Conservation (phyloP, 768 basidiomycete species). For the Dentipellis sp. region DNA sequence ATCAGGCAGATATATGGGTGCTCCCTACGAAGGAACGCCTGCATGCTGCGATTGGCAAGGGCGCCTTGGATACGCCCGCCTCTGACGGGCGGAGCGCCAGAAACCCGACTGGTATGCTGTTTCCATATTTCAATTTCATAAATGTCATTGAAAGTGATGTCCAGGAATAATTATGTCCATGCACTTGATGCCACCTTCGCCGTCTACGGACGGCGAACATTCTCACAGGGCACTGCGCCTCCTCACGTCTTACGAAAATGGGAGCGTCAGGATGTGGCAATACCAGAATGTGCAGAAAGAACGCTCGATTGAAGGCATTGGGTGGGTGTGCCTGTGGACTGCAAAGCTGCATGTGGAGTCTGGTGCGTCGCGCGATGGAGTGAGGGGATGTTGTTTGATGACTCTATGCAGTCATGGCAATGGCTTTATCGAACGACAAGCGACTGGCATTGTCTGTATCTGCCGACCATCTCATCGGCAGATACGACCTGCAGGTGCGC, state of each 20-base stretch:
- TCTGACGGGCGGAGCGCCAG: slow-evolving; percentile 38
- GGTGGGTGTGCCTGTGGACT: slow-evolving; percentile 68
- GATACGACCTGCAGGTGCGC: slow-evolving; percentile 49
- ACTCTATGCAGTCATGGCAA: slow-evolving; percentile 64
- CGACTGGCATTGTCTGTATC: slow-evolving; percentile 71
- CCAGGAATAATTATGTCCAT: slow-evolving; percentile 87
- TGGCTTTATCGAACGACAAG: slow-evolving; percentile 55
- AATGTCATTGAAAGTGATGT: neutral
- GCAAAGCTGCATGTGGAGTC: slow-evolving; percentile 63
- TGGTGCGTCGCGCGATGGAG: slow-evolving; percentile 32
- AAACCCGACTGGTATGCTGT: slow-evolving; percentile 43
- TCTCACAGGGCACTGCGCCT: slow-evolving; percentile 42
- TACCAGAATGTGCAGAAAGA: slow-evolving; percentile 32
- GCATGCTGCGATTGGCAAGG: slow-evolving; percentile 79
- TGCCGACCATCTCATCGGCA: slow-evolving; percentile 71
- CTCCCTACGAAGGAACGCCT: slow-evolving; percentile 59
- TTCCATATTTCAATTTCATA: neutral
- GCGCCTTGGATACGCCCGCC: slow-evolving; percentile 19
- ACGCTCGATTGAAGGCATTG: slow-evolving; percentile 57
- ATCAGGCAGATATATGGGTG: slow-evolving; percentile 81
- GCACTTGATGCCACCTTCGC: slow-evolving; percentile 40
- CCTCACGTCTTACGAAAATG: slow-evolving; percentile 78
- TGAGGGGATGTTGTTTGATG: neutral
- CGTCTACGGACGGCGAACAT: slow-evolving; percentile 12
- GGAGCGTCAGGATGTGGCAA: slow-evolving; percentile 64